A percentile compares a stretch with the other conserved stretches of the same genome.
These are phyloP conservation scores for sorghum (Sorghum bicolor) DNA, from an alignment of 176 grass and related monocot species.

Conservation along the genomic window DNA sequence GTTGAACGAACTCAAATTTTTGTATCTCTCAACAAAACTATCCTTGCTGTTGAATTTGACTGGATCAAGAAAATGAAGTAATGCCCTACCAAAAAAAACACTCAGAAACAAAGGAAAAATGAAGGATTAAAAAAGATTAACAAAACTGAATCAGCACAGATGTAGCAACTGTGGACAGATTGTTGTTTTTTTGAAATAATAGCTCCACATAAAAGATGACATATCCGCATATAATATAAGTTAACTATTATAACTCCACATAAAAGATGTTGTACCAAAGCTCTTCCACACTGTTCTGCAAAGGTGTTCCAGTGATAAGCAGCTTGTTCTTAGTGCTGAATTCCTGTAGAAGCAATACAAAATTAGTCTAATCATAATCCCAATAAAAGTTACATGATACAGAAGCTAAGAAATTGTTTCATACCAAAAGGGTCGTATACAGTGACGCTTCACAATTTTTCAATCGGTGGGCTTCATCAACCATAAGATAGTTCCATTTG, in stretches of 20 bases:
- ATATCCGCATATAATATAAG: neutral
- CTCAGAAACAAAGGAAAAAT: slow-evolving; percentile 8
- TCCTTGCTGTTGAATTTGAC: slow-evolving; percentile 92
- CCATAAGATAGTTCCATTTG: slow-evolving; percentile 98
- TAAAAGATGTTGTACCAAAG: slow-evolving; percentile 61
- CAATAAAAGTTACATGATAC: neutral
- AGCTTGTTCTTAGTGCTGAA: slow-evolving; percentile 99
- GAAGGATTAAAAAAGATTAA: neutral
- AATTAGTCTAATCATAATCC: slow-evolving; percentile 14
- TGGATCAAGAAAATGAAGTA: slow-evolving; percentile 98
- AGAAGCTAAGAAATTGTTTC: slow-evolving; percentile 18
- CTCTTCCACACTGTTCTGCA: slow-evolving; percentile 99
- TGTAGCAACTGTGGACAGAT: slow-evolving; percentile 16
- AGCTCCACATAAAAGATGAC: neutral
- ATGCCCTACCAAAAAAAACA: slow-evolving; percentile 49
- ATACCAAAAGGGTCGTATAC: slow-evolving; percentile 88
- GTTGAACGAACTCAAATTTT: slow-evolving; percentile 93
- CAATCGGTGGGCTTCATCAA: slow-evolving; percentile 95
- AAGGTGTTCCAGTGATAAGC: slow-evolving; percentile 96
- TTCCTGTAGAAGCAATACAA: slow-evolving; percentile 46
- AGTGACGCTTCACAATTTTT: slow-evolving; percentile 98
- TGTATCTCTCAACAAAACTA: slow-evolving; percentile 98
- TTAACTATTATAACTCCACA: slow-evolving; percentile 3
- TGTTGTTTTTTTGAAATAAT: neutral
- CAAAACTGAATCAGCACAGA: neutral